Conservation (phyloP, 73 alveolate species). For the Breviolum minutum region DNA sequence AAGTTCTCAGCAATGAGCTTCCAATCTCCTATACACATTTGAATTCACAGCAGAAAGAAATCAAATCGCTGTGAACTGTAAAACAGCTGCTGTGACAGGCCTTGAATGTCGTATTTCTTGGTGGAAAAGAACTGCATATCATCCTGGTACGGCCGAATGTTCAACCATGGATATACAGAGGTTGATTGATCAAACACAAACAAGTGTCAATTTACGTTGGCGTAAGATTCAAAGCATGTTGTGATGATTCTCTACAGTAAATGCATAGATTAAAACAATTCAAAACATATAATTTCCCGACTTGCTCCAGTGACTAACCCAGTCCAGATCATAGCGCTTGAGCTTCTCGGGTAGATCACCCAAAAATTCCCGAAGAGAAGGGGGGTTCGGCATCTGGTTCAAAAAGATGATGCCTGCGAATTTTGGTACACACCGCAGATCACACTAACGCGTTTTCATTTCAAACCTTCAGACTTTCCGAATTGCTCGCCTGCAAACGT, state of each 20-base stretch:
- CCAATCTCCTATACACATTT: slow-evolving; percentile 51
- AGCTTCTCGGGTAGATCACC: slow-evolving; percentile 92
- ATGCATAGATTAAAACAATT: not conserved
- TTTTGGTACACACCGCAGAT: not conserved
- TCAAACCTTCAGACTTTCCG: not conserved
- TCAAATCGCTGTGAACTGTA: not conserved
- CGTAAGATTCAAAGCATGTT: not conserved
- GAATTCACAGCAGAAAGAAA: not conserved
- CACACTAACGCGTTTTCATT: not conserved
- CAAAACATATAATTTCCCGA: not conserved
- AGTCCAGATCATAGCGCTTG: slow-evolving; percentile 71
- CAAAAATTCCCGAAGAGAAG: slow-evolving; percentile 53
- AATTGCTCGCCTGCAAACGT: slow-evolving; percentile 43
- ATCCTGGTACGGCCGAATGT: slow-evolving; percentile 3
- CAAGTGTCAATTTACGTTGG: not conserved
- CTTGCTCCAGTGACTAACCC: not conserved
- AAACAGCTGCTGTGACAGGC: not conserved
- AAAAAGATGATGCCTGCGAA: slow-evolving; percentile 57
- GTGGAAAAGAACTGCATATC: slow-evolving; percentile 74
- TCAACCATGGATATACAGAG: not conserved
- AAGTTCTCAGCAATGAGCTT: slow-evolving; percentile 90
- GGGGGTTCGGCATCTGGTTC: slow-evolving; percentile 83
- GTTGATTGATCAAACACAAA: too few species aligned
- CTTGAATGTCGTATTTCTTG: slow-evolving; percentile 81
- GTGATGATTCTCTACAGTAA: not conserved